A percentile compares a stretch with the other conserved stretches of the same genome.
Evolutionary conservation across 345 rosid genomes (phyloP).

Genomic region (Erysimum cheiranthoides): DNA sequence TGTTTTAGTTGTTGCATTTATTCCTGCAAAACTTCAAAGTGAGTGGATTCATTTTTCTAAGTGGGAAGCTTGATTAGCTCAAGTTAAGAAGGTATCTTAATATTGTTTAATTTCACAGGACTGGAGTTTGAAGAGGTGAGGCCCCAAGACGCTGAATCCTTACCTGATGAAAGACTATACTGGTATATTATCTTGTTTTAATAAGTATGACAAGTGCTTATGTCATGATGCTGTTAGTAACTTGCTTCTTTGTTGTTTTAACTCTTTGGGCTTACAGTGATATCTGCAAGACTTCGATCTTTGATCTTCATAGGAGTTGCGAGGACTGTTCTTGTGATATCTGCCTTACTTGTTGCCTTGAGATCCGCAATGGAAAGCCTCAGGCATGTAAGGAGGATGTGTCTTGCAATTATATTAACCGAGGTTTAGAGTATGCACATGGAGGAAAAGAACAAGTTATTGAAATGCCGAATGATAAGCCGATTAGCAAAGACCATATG

Average conservation of each 20-base stretch:
- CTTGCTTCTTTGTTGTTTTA: not conserved
- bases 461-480: not conserved
- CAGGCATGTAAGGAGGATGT: slow-evolving; percentile 48
- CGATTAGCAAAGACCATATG: slow-evolving; percentile 19
- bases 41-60: not conserved
- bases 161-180: slow-evolving; percentile 52
- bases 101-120: slow-evolving; percentile 21
- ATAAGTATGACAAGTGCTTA: not conserved
- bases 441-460: slow-evolving; percentile 39
- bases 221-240: not conserved
- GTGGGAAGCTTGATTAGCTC: not conserved
- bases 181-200: slow-evolving; percentile 50
- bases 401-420: slow-evolving; percentile 31
- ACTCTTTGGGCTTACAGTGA: slow-evolving; percentile 49
- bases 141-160: not conserved
- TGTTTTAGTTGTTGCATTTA: not conserved
- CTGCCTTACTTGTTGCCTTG: slow-evolving; percentile 62
- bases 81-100: not conserved
- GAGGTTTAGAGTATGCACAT: slow-evolving; percentile 49
- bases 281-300: slow-evolving; percentile 64
- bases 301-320: slow-evolving; percentile 64
- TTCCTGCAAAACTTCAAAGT: not conserved
- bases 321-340: slow-evolving; percentile 55
- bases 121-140: slow-evolving; percentile 29
- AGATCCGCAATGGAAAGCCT: slow-evolving; percentile 57